Evolutionary conservation across 1,284 basidiomycete species (phyloP).

Genomic region (Lentinus polychrous): DNA sequence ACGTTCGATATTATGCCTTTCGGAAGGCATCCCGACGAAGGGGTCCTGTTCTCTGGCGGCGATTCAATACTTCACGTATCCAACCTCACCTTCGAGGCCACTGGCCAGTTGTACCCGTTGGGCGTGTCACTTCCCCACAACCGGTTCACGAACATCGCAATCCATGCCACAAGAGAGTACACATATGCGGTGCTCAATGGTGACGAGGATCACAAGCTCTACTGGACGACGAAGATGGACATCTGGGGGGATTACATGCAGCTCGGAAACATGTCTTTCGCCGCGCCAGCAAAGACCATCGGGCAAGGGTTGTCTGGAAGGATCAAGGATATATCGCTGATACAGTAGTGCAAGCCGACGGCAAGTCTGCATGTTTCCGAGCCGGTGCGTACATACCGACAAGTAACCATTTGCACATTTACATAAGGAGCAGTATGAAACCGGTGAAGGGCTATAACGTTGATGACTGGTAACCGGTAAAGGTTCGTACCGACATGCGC

Average conservation of each 20-base stretch:
- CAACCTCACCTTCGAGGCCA: constrained; percentile 34
- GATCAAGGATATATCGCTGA: constrained; percentile 17
- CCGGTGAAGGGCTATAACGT: no score
- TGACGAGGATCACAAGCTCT: constrained; percentile 19
- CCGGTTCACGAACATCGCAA: constrained; percentile 27
- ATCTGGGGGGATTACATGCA: constrained; percentile 35
- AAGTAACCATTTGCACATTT: no score
- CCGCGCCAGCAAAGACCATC: constrained; percentile 31
- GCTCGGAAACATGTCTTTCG: constrained; percentile 38
- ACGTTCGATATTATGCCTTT: constrained; percentile 28
- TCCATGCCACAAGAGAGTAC: constrained; percentile 30
- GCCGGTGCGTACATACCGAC: no score
- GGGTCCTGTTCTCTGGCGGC: constrained; percentile 29
- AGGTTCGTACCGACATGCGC: no score
- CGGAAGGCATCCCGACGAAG: constrained; percentile 11
- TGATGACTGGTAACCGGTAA: no score
- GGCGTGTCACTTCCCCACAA: constrained; percentile 24
- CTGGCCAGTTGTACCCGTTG: constrained; percentile 30
- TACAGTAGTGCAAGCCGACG: no score
- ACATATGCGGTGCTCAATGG: constrained; percentile 29
- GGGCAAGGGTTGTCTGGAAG: constrained; percentile 28
- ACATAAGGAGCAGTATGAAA: no score
- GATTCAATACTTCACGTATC: constrained; percentile 32
- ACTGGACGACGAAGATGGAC: constrained; percentile 30
- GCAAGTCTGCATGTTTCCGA: no score